Conservation (phyloP, 2,329 filamentous ascomycete species). For the Hypoxylon sp. region DNA sequence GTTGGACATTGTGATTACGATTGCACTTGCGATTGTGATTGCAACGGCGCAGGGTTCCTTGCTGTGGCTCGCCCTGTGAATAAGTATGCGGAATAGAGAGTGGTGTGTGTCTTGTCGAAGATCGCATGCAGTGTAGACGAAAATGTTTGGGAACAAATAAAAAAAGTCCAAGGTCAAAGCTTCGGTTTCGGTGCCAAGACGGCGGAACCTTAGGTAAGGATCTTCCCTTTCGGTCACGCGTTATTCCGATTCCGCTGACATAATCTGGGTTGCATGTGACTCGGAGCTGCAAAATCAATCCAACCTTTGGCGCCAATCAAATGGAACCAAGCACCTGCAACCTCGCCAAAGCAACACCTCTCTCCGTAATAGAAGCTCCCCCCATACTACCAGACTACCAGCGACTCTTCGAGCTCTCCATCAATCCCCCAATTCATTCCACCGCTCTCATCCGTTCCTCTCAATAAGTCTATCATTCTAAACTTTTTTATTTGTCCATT, state of each 20-base stretch:
- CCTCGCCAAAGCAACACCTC: slow-evolving; percentile 43
- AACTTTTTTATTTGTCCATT: slow-evolving; percentile 24
- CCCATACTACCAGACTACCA: slow-evolving; percentile 11
- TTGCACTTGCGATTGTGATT: too few species aligned
- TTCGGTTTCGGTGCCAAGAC: slow-evolving; percentile 24
- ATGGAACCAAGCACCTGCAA: slow-evolving; percentile 47
- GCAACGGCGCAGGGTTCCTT: slow-evolving; percentile 67
- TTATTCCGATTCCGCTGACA: slow-evolving; percentile 40
- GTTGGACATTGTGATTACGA: slow-evolving; percentile 47
- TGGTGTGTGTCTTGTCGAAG: slow-evolving; percentile 22
- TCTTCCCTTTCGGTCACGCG: slow-evolving; percentile 14
- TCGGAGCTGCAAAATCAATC: slow-evolving; percentile 44
- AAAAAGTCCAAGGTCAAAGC: slow-evolving; percentile 32
- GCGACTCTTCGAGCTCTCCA: slow-evolving; percentile 32
- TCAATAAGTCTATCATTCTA: slow-evolving; percentile 29
- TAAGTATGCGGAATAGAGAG: slow-evolving; percentile 35
- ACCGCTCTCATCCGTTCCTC: slow-evolving; percentile 26
- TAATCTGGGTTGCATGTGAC: slow-evolving; percentile 38
- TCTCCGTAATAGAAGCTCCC: slow-evolving; percentile 36
- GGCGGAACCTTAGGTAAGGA: too few species aligned
- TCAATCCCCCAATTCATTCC: slow-evolving; percentile 34
- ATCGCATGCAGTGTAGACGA: slow-evolving; percentile 11
- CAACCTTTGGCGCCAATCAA: slow-evolving; percentile 43
- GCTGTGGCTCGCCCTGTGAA: slow-evolving; percentile 70
- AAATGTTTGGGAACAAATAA: slow-evolving; percentile 9